A percentile compares a stretch with the other conserved stretches of the same genome.
These are phyloP conservation scores for Phytophthora citricola DNA, from an alignment of 352 stramenopile genomes.

Conservation along the genomic window DNA sequence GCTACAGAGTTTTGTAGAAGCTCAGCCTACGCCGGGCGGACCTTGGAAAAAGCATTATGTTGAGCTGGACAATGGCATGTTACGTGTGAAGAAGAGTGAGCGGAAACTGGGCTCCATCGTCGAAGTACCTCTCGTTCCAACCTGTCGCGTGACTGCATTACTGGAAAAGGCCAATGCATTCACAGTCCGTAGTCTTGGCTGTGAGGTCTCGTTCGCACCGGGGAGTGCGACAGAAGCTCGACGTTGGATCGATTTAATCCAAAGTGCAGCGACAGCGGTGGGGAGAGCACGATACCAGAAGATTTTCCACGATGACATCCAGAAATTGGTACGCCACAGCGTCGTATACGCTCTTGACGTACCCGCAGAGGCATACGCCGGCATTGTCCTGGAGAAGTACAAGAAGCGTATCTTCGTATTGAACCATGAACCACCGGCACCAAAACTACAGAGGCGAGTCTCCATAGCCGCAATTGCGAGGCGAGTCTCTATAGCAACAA, in stretches of 20 bases:
- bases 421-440: slow-evolving; percentile 44
- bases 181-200: slow-evolving; percentile 52
- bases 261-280: slow-evolving; percentile 31
- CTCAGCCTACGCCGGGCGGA: slow-evolving; percentile 52
- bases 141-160: slow-evolving; percentile 43
- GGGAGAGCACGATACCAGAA: slow-evolving; percentile 42
- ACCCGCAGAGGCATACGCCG: slow-evolving; percentile 21
- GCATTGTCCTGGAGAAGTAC: slow-evolving; percentile 62
- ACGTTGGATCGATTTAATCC: slow-evolving; percentile 58
- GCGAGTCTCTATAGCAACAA: slow-evolving; percentile 24
- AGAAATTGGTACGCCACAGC: slow-evolving; percentile 50
- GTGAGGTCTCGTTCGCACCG: slow-evolving; percentile 57
- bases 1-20: slow-evolving; percentile 64
- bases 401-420: slow-evolving; percentile 72
- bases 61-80: slow-evolving; percentile 68
- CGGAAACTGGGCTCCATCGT: slow-evolving; percentile 59
- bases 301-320: slow-evolving; percentile 64
- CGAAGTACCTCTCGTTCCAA: slow-evolving; percentile 61
- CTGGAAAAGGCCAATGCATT: slow-evolving; percentile 69
- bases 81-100: slow-evolving; percentile 73
- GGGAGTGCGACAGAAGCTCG: slow-evolving; percentile 45
- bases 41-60: slow-evolving; percentile 68
- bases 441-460: slow-evolving; percentile 10
- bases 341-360: slow-evolving; percentile 60
- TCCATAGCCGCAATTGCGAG: slow-evolving; percentile 27